Evolutionary conservation across 805 yeast genomes (phyloP).

Genomic region (Komagataella kurtzmanii): DNA sequence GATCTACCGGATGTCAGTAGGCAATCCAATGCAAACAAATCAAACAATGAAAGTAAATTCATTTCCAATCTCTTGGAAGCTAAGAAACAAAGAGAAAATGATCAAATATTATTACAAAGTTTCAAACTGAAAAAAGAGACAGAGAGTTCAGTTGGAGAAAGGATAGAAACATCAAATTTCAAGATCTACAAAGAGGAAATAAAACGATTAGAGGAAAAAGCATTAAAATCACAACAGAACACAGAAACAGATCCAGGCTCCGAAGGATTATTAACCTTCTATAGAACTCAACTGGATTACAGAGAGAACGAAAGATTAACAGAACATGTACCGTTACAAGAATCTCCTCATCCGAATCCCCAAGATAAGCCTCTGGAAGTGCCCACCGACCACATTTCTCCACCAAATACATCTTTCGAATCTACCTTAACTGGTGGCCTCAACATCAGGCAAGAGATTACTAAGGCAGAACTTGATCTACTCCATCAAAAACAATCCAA

Average conservation of each 20-base stretch:
- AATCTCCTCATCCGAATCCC: background rate
- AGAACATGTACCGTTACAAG: background rate
- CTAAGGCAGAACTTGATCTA: background rate
- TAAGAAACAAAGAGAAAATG: constrained; percentile 29
- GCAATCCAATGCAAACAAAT: background rate
- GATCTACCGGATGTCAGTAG: background rate
- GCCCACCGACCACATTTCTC: background rate
- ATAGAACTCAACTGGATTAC: background rate
- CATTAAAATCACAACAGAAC: background rate
- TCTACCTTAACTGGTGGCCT: background rate
- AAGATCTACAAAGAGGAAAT: constrained; percentile 21
- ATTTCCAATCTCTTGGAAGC: constrained; percentile 29
- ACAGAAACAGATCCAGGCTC: background rate
- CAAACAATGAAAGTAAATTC: constrained; percentile 16
- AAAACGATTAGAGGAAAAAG: constrained; percentile 2
- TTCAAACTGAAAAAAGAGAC: constrained; percentile 21
- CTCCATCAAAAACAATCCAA: background rate
- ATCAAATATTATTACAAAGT: constrained; percentile 25
- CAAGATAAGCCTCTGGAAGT: background rate
- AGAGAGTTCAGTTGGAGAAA: constrained; percentile 24
- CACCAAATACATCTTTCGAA: background rate
- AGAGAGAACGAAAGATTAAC: background rate
- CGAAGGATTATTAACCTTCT: background rate
- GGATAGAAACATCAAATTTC: constrained; percentile 31
- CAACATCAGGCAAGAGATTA: background rate